These are phyloP conservation scores for Pythium folliculosum DNA, from an alignment of 352 stramenopile genomes.

Conservation along the genomic window DNA sequence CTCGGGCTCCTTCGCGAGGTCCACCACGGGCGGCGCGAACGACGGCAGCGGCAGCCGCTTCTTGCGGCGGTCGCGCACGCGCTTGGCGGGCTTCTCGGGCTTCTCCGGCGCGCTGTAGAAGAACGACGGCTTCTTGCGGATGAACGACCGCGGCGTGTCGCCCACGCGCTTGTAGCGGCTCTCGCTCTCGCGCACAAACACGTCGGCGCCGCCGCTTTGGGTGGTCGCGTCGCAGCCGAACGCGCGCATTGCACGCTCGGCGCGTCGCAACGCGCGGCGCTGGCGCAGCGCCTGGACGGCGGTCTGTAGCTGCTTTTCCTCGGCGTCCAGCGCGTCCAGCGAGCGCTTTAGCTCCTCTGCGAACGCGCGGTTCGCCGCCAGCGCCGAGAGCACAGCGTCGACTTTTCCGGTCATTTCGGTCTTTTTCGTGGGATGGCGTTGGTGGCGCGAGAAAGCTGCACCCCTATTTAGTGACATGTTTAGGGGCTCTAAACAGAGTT, in stretches of 20 bases:
- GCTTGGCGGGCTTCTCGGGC: constrained; percentile 5
- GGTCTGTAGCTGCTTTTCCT: constrained; percentile 42
- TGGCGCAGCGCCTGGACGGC: constrained; percentile 51
- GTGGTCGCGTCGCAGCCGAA: constrained; percentile 17
- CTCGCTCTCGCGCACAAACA: constrained; percentile 37
- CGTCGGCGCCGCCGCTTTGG: neutral
- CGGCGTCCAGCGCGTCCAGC: constrained; percentile 30
- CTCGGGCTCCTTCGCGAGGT: constrained; percentile 29
- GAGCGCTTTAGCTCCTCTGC: constrained; percentile 42
- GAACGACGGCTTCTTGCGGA: constrained; percentile 59
- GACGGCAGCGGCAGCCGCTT: neutral
- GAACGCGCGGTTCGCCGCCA: constrained; percentile 44
- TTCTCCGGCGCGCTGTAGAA: constrained; percentile 43
- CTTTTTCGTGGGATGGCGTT: neutral
- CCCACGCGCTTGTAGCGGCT: constrained; percentile 38
- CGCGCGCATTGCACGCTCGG: constrained; percentile 50
- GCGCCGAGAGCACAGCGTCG: constrained; percentile 14
- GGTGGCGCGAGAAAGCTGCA: neutral
- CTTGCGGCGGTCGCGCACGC: constrained; percentile 4
- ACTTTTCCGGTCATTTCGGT: constrained; percentile 13
- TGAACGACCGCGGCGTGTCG: constrained; percentile 52
- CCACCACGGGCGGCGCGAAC: neutral
- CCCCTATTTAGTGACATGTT: constrained; percentile 11
- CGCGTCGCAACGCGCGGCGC: constrained; percentile 49
- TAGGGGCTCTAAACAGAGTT: neutral